Evolutionary conservation across 495 filamentous ascomycete species (phyloP).

Genomic region (Aspergillus olivimuriae): DNA sequence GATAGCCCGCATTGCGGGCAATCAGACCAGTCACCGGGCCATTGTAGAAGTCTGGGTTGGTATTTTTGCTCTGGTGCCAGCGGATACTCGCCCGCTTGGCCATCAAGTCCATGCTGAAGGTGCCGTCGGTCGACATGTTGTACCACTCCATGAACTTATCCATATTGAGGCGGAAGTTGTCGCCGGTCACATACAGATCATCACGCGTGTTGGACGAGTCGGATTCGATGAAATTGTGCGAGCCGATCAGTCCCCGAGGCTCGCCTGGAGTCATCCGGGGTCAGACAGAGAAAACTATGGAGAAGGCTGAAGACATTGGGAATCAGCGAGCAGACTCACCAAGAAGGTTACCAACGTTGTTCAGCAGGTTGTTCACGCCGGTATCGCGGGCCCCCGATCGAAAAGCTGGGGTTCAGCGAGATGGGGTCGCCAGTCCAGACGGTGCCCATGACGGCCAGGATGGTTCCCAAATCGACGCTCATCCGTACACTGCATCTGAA

Average conservation of each 20-base stretch:
- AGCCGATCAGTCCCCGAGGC: conserved; percentile 43
- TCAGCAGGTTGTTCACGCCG: conserved; percentile 25
- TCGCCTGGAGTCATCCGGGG: no score
- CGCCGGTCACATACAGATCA: conserved; percentile 45
- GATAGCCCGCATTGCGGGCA: conserved; percentile 41
- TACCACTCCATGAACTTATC: conserved; percentile 36
- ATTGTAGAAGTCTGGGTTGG: conserved; percentile 50
- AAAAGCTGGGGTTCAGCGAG: conserved; percentile 34
- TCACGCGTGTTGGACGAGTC: conserved; percentile 50
- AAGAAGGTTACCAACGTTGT: conserved; percentile 22
- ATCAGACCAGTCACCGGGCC: conserved; percentile 42
- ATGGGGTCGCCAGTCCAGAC: conserved; percentile 43
- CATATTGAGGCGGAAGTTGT: conserved; percentile 35
- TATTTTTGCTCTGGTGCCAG: conserved; percentile 41
- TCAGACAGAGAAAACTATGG: no score
- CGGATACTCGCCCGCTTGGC: conserved; percentile 28
- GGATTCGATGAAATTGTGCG: conserved; percentile 51
- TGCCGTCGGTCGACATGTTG: conserved; percentile 28
- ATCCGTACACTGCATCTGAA: conserved; percentile 49
- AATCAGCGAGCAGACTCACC: no score
- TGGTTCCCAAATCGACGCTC: conserved; percentile 43
- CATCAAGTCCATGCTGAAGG: conserved; percentile 33
- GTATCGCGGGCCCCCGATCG: conserved; percentile 28
- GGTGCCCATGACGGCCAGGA: conserved; percentile 45
- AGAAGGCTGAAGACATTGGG: no score